Evolutionary conservation across 768 basidiomycete species (phyloP).

Genomic region (Kwoniella botswanensis): DNA sequence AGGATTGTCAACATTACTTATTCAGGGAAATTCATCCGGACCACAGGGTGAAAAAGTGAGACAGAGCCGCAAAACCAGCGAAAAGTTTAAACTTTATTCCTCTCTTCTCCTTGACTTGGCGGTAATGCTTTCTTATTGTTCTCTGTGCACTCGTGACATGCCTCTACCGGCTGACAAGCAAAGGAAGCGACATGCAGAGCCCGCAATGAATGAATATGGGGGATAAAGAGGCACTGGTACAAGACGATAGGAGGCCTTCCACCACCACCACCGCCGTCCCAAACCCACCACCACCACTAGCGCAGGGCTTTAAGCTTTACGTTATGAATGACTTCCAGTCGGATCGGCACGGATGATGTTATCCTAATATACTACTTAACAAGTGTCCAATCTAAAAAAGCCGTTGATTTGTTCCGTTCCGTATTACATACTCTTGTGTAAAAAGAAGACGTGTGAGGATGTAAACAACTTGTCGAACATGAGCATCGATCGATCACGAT

Average conservation of each 20-base stretch:
- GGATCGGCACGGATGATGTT: slow-evolving; percentile 1
- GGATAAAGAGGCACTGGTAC: neutral
- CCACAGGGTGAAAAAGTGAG: neutral
- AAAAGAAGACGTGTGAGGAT: neutral
- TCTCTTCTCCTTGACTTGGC: neutral
- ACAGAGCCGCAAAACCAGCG: slow-evolving; percentile 7
- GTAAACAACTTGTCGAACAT: no score
- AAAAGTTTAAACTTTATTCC: slow-evolving; percentile 5
- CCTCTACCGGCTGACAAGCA: no score
- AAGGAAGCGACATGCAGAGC: no score
- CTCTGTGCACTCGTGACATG: neutral
- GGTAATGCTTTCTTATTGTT: neutral
- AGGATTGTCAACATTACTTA: slow-evolving; percentile 10
- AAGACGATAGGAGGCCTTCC: neutral
- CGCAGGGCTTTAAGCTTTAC: neutral
- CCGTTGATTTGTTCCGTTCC: neutral
- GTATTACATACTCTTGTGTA: neutral
- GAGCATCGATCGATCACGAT: neutral
- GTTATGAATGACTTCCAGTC: neutral
- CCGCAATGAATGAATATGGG: neutral
- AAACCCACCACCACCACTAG: neutral
- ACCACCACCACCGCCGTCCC: neutral
- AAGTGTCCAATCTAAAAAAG: neutral
- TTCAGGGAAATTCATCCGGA: neutral
- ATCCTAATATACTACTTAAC: no score